A percentile compares a stretch with the other conserved stretches of the same genome.
These are phyloP conservation scores for Colletotrichum nymphaeae DNA, from an alignment of 2,329 filamentous ascomycete species.

Conservation along the genomic window DNA sequence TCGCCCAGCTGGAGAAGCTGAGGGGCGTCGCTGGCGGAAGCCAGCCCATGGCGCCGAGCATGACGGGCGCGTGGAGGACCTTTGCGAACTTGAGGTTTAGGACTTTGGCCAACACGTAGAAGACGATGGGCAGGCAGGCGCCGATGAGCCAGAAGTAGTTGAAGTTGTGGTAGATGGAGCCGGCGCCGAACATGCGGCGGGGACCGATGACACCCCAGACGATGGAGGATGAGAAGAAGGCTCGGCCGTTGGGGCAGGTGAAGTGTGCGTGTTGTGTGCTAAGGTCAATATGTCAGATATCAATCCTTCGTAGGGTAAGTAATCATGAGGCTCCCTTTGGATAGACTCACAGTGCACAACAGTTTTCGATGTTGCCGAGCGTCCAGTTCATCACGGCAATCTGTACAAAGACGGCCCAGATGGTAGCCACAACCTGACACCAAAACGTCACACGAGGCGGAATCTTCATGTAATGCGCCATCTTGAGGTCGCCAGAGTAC, in stretches of 20 bases:
- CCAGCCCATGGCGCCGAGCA: slow-evolving; percentile 64
- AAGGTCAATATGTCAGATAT: slow-evolving; percentile 30
- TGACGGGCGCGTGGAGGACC: slow-evolving; percentile 66
- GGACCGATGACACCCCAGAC: slow-evolving; percentile 71
- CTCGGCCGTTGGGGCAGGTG: slow-evolving; percentile 53
- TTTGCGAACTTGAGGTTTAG: slow-evolving; percentile 50
- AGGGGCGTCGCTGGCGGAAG: slow-evolving; percentile 71
- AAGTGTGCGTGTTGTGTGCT: slow-evolving; percentile 52
- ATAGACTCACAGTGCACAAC: slow-evolving; percentile 46
- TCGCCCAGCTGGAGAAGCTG: slow-evolving; percentile 69
- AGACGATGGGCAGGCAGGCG: slow-evolving; percentile 56
- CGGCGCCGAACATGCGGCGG: slow-evolving; percentile 63
- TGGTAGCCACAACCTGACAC: slow-evolving; percentile 68
- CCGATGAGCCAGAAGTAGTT: slow-evolving; percentile 52
- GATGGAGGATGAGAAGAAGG: slow-evolving; percentile 63
- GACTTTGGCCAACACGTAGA: slow-evolving; percentile 54
- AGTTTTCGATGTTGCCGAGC: slow-evolving; percentile 56
- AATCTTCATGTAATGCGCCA: slow-evolving; percentile 64
- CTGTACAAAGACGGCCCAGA: slow-evolving; percentile 55
- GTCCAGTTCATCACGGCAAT: slow-evolving; percentile 48
- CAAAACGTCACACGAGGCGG: slow-evolving; percentile 70
- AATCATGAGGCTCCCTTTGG: neutral
- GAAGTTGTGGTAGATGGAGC: slow-evolving; percentile 41
- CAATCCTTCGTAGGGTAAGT: neutral
- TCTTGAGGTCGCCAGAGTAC: slow-evolving; percentile 59